These are phyloP conservation scores for Vaucheria bursata DNA, from an alignment of 352 stramenopile species.

Conservation along the genomic window DNA sequence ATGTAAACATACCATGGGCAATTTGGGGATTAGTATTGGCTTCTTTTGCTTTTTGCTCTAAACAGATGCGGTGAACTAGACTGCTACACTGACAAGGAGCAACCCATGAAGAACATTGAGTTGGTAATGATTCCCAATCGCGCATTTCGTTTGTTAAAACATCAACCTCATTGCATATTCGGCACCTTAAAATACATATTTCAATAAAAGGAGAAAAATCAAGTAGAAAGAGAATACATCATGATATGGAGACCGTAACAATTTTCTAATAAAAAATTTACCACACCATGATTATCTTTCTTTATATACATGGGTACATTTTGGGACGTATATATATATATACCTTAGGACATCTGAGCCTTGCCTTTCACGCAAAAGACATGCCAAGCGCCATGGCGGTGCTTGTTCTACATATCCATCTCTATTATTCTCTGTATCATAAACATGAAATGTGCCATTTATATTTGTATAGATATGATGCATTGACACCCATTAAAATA, in stretches of 20 bases:
- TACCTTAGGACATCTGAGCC: conserved; percentile 5
- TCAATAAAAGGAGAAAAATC: neutral
- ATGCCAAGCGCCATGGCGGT: neutral
- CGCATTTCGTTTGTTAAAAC: conserved; percentile 20
- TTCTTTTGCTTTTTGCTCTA: conserved; percentile 12
- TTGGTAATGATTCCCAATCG: conserved; percentile 15
- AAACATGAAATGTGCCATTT: neutral
- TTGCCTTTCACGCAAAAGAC: neutral
- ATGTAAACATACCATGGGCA: too few relatives aligned
- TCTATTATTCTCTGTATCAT: neutral
- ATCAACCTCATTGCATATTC: conserved; percentile 22
- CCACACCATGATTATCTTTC: too few relatives aligned
- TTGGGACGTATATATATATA: too few relatives aligned
- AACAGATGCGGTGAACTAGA: conserved; percentile 12
- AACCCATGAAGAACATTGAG: conserved; percentile 10
- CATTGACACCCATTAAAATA: neutral
- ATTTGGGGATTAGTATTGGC: too few relatives aligned
- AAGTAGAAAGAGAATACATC: too few relatives aligned
- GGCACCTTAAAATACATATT: conserved; percentile 8
- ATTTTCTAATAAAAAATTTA: too few relatives aligned
- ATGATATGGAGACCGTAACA: too few relatives aligned
- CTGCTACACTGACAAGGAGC: conserved; percentile 14
- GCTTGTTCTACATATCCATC: neutral
- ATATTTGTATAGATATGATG: too few relatives aligned
- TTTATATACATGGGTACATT: too few relatives aligned